Evolutionary conservation across 805 yeast species (phyloP).

Genomic region (Sugiyamaella lignohabitans): DNA sequence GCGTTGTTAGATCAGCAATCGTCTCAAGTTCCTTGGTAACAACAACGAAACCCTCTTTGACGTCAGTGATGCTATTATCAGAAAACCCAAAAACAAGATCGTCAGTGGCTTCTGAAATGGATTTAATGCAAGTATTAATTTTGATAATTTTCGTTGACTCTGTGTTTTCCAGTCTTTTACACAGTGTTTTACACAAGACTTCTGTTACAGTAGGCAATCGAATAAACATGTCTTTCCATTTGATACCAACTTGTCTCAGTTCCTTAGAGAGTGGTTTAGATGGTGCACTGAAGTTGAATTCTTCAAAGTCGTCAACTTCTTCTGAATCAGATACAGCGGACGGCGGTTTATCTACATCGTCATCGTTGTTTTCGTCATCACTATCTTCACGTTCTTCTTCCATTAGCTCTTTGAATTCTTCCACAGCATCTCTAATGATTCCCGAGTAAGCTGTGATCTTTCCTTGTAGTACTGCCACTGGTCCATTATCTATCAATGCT

Average conservation of each 20-base stretch:
- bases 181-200: neutral
- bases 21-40: neutral
- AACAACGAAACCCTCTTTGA: neutral
- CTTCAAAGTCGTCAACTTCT: slow-evolving; percentile 6
- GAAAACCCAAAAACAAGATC: slow-evolving; percentile 5
- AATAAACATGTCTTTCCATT: neutral
- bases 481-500: slow-evolving; percentile 15
- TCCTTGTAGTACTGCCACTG: neutral
- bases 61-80: neutral
- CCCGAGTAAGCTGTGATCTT: slow-evolving; percentile 2
- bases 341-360: neutral
- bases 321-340: neutral
- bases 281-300: neutral
- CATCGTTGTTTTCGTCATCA: neutral
- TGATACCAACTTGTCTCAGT: neutral
- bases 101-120: slow-evolving; percentile 4
- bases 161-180: neutral
- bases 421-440: slow-evolving; percentile 9
- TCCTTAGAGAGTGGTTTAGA: neutral
- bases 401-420: slow-evolving; percentile 8
- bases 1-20: neutral
- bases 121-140: neutral
- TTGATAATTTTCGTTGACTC: neutral
- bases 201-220: neutral
- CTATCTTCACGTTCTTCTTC: slow-evolving; percentile 2